Evolutionary conservation across 2,329 filamentous ascomycete genomes (phyloP).

Genomic region (Rhinocladiella similis): DNA sequence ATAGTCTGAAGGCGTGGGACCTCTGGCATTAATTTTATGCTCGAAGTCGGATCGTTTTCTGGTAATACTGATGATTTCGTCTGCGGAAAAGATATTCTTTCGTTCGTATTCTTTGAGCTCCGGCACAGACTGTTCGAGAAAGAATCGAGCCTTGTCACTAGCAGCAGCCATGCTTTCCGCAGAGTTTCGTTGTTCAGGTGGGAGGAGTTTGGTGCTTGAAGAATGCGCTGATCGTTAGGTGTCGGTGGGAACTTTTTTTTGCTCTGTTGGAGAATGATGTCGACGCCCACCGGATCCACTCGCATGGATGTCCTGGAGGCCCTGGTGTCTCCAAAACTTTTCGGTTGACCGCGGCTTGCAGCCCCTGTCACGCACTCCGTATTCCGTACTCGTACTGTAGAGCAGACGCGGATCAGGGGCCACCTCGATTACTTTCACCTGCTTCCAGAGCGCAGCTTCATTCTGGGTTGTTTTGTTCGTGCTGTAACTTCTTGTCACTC

Average conservation of each 20-base stretch:
- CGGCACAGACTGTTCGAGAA: constrained; percentile 86
- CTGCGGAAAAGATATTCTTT: constrained; percentile 85
- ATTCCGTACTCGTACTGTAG: neutral
- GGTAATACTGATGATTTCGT: constrained; percentile 86
- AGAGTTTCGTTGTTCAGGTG: neutral
- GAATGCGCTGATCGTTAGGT: neutral
- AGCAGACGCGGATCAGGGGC: neutral
- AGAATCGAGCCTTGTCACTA: constrained; percentile 92
- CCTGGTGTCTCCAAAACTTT: neutral
- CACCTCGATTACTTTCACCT: neutral
- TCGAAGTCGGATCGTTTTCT: constrained; percentile 91
- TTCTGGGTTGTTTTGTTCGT: constrained; percentile 5
- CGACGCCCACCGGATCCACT: too few relatives aligned
- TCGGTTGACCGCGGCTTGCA: neutral
- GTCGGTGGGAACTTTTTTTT: constrained; percentile 8
- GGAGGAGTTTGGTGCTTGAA: neutral
- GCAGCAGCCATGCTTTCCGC: constrained; percentile 71
- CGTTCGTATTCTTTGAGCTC: constrained; percentile 90
- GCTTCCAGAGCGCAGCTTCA: constrained; percentile 10
- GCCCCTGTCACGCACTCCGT: too few relatives aligned
- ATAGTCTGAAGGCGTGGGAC: constrained; percentile 75
- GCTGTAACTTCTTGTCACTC: constrained; percentile 16
- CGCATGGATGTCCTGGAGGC: neutral
- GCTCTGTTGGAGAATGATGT: neutral
- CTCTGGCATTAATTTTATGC: constrained; percentile 81